Evolutionary conservation across 179 eudicot species (phyloP).

Genomic region (Pouteria campechiana): DNA sequence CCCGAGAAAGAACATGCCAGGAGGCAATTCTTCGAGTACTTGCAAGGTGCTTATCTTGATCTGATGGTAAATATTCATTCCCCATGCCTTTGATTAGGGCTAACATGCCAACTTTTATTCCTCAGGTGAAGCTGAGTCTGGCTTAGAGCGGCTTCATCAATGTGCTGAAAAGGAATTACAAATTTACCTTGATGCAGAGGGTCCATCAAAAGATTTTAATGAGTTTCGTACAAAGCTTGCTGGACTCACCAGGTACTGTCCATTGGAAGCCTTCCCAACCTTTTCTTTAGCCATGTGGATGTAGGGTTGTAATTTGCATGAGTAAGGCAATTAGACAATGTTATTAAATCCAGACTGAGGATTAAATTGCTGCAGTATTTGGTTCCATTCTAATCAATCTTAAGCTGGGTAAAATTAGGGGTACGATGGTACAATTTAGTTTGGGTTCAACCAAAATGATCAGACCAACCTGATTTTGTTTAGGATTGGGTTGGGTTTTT

Average conservation of each 20-base stretch:
- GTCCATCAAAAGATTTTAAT: conserved; percentile 36
- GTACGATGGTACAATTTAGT: no score
- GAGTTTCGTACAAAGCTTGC: conserved; percentile 46
- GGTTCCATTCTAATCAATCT: no score
- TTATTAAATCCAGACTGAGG: no score
- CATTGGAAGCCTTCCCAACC: no score
- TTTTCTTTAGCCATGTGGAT: no score
- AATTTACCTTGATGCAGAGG: conserved; percentile 25
- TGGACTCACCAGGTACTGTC: conserved; percentile 35
- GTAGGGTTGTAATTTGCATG: no score
- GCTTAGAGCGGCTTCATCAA: conserved; percentile 35
- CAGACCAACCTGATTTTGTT: no score
- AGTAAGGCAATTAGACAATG: no score
- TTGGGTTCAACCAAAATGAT: no score
- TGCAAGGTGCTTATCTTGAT: conserved; percentile 19
- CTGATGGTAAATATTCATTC: neutral
- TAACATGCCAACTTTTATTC: neutral
- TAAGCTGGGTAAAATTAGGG: no score
- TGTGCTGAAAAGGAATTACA: conserved; percentile 50
- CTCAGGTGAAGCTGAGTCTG: conserved; percentile 47
- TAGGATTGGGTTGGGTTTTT: no score
- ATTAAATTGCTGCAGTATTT: no score
- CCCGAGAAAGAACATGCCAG: conserved; percentile 27
- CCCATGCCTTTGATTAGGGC: neutral
- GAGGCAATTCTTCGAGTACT: conserved; percentile 37